Evolutionary conservation across 2,329 filamentous ascomycete genomes (phyloP).

Genomic region (Tolypocladium paradoxum): DNA sequence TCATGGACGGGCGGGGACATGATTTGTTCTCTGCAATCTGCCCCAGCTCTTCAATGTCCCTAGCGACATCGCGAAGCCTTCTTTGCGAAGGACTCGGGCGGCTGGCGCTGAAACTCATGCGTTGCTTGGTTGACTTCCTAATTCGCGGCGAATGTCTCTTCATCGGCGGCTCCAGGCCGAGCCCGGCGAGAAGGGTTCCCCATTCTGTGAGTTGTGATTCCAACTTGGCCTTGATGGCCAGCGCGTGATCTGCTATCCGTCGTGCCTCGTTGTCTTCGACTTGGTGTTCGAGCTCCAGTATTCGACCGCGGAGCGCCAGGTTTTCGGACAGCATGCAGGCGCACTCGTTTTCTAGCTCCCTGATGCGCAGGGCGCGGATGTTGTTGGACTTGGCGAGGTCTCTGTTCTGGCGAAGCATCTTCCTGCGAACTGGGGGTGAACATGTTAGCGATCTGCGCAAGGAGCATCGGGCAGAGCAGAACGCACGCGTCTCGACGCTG

Average conservation of each 20-base stretch:
- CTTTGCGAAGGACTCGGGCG: constrained; percentile 41
- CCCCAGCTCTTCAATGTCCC: constrained; percentile 40
- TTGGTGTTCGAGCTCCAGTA: constrained; percentile 58
- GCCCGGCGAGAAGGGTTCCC: constrained; percentile 51
- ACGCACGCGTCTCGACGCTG: constrained; percentile 61
- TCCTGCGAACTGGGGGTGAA: constrained; percentile 52
- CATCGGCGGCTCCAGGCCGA: constrained; percentile 50
- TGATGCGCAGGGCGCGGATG: constrained; percentile 64
- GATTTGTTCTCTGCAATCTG: constrained; percentile 58
- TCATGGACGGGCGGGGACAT: constrained; percentile 57
- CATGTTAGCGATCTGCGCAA: constrained; percentile 3
- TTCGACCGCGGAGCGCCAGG: constrained; percentile 58
- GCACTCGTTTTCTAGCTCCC: constrained; percentile 64
- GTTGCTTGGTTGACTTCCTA: constrained; percentile 29
- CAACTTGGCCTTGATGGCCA: constrained; percentile 59
- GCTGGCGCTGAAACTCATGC: constrained; percentile 27
- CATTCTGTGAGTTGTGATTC: constrained; percentile 65
- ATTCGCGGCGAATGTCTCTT: constrained; percentile 33
- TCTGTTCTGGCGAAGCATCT: constrained; percentile 73
- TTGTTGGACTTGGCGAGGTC: constrained; percentile 75
- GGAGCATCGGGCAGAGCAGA: neutral
- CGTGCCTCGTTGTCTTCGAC: constrained; percentile 50
- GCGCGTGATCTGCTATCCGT: constrained; percentile 53
- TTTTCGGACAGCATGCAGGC: constrained; percentile 71
- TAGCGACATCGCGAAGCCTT: constrained; percentile 44